Evolutionary conservation across 176 grass and related monocot species (phyloP), one percentile per base, ranked within the genome.

Genomic region (Raddia guianensis): DNA sequence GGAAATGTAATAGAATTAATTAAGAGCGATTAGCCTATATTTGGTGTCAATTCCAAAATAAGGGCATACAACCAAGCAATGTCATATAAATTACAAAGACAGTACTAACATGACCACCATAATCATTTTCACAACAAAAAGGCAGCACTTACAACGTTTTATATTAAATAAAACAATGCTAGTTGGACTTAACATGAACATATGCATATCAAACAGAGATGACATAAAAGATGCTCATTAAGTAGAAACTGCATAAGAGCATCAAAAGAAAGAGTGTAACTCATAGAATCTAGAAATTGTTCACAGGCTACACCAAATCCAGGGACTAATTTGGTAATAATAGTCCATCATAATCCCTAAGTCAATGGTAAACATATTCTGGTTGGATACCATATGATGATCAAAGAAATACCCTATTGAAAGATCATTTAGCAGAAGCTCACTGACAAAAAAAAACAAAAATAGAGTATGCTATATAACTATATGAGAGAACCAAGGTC

Each of bases 201-300:
- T 0, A 40, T 40, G 37, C 54, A 35, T 55, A 76, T 52, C 10
- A 61, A 69, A 77, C 45, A 37, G 14, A 73, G 45, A 44, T n/a
- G 51, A 72, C 35, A 13, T 57, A 67, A 73, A 73, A 27, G 27
- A 27, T 27, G 27, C 27, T 27, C 27, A 27, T 27, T 27, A 27
- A 27, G 27, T 27, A 27, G 27, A 27, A 27, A 27, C 27, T 27
- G 27, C 27, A 27, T 27, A 27, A 61, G 8, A 53, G 51, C 32
- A 12, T 21, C 8, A 21, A 32, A 60, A 55, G 6, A 15, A 27
- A 75, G 5, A n/a, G 46, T 15, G 59, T 2, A 70, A 19, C 33
- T 44, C 83, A 53, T 65, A 19, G 49, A 79, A 65, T 71, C 75
- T 63, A 63, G 19, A 74, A 74, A 54, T 7, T 20, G 50, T 47